Conservation (phyloP, 2,329 filamentous ascomycete genomes). For the Paecilomyces fulvus region DNA sequence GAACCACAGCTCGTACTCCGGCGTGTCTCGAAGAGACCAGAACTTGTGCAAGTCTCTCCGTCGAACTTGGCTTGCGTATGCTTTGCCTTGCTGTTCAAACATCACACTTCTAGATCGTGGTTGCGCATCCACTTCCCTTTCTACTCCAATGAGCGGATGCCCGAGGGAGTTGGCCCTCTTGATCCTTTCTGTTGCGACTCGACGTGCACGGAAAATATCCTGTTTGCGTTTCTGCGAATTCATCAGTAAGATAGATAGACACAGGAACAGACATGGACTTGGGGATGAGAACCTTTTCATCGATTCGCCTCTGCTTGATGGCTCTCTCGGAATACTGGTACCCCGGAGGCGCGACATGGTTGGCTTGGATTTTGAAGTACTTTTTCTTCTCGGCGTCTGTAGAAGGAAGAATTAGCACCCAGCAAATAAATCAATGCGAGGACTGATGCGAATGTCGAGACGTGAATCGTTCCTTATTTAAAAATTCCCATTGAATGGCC, state of each 20-base stretch:
- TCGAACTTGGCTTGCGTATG: slow-evolving; percentile 24
- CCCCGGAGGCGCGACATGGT: slow-evolving; percentile 41
- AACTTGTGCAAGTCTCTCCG: slow-evolving; percentile 23
- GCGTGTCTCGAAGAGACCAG: slow-evolving; percentile 10
- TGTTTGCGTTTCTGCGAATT: slow-evolving; percentile 20
- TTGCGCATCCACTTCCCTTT: slow-evolving; percentile 21
- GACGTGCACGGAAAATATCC: slow-evolving; percentile 15
- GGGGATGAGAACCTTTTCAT: slow-evolving; percentile 28
- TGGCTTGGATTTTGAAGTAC: slow-evolving; percentile 59
- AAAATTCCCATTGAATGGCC: background rate
- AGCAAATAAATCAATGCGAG: background rate
- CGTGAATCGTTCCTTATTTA: background rate
- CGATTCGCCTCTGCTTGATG: slow-evolving; percentile 48
- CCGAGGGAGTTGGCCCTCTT: slow-evolving; percentile 19
- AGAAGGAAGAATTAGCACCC: background rate
- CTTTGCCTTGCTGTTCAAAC: slow-evolving; percentile 18
- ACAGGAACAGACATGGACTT: slow-evolving; percentile 1
- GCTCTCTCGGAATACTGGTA: slow-evolving; percentile 50
- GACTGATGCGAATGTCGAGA: background rate
- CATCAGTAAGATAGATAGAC: background rate
- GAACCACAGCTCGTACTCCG: slow-evolving; percentile 16
- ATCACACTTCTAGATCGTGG: slow-evolving; percentile 10
- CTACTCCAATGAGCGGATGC: slow-evolving; percentile 20
- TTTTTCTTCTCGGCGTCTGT: slow-evolving; percentile 47
- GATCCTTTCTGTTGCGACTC: slow-evolving; percentile 25